phyloP scores from a whole-genome alignment of 202 grass and related monocot species.

The Carex sylvatica region DNA sequence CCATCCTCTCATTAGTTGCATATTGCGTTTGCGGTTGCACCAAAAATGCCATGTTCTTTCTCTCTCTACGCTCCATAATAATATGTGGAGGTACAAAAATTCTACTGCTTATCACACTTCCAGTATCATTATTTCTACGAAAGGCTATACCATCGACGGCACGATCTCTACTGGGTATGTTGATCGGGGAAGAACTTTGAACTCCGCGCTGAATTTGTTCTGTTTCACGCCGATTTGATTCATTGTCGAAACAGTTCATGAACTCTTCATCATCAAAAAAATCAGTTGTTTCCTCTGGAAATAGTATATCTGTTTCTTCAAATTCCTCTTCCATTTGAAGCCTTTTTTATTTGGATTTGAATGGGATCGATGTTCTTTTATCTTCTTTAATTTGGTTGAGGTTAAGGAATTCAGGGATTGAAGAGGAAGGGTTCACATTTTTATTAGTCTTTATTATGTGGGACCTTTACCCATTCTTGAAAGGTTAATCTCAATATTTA shows the following conservation, averaged over 20 bases:
- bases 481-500: conserved; percentile 6
- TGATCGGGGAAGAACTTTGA: conserved; percentile 50
- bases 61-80: conserved; percentile 24
- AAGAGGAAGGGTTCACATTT: not conserved
- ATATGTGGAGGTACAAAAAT: conserved; percentile 23
- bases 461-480: conserved; percentile 9
- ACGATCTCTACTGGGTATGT: conserved; percentile 31
- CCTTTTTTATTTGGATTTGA: conserved; percentile 14
- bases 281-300: conserved; percentile 34
- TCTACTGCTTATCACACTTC: conserved; percentile 23
- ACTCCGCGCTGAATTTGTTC: not conserved
- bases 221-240: not conserved
- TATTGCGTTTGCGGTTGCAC: not conserved
- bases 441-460: conserved; percentile 1
- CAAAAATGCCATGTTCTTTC: conserved; percentile 11
- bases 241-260: not conserved
- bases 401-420: not conserved
- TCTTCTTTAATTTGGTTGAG: not conserved
- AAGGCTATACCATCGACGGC: not conserved
- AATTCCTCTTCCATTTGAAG: conserved; percentile 42
- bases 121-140: not conserved
- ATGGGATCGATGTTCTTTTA: not conserved
- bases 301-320: conserved; percentile 55
- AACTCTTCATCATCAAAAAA: not conserved
- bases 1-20: not conserved